These are phyloP conservation scores for Adenanthera pavonina DNA, from an alignment of 306 rosid species.

Conservation along the genomic window DNA sequence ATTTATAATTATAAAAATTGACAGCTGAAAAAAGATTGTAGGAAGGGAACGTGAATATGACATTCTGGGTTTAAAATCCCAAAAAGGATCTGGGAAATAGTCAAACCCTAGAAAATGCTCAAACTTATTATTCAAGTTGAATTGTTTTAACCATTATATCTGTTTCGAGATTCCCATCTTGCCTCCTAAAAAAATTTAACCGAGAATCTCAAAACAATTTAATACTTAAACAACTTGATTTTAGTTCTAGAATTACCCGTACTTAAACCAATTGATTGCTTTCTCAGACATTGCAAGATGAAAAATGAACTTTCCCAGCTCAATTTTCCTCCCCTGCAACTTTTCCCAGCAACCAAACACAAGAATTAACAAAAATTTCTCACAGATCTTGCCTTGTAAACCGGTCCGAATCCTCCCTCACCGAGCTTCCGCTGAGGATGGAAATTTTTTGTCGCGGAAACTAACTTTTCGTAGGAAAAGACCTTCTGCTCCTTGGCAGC, in stretches of 20 bases:
- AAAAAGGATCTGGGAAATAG: too few species aligned
- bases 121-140: background rate
- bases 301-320: background rate
- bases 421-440: conserved; percentile 71
- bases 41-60: too few species aligned
- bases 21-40: too few species aligned
- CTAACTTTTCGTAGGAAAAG: conserved; percentile 63
- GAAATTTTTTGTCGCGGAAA: conserved; percentile 76
- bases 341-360: conserved; percentile 32
- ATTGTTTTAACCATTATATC: background rate
- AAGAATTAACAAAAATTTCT: background rate
- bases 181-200: too few species aligned
- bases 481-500: conserved; percentile 85
- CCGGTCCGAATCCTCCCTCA: conserved; percentile 96
- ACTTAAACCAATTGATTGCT: background rate
- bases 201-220: too few species aligned
- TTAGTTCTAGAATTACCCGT: background rate
- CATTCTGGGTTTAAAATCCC: too few species aligned
- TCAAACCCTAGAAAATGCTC: background rate
- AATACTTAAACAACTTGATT: too few species aligned
- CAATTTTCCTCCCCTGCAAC: background rate
- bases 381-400: conserved; percentile 66
- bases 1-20: too few species aligned
- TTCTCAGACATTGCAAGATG: background rate
- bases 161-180: background rate